Percentiles rank a stretch among this genome's conserved stretches.
Conservation (phyloP, 1,284 basidiomycete genomes). For the Moesziomyces sp. region DNA sequence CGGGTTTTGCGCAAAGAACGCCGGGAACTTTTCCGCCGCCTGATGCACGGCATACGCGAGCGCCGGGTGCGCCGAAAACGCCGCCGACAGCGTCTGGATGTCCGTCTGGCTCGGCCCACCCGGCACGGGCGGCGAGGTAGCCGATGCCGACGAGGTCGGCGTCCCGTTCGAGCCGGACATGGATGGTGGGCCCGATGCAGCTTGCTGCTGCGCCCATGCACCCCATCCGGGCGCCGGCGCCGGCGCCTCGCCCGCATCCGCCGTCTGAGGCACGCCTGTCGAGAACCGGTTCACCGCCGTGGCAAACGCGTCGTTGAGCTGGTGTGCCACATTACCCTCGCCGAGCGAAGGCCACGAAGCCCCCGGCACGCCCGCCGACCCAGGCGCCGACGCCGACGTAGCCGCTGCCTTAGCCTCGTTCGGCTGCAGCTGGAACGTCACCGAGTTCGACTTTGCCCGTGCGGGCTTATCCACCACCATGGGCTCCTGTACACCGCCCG, state of each 20-base stretch:
- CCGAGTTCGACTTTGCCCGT: slow-evolving; percentile 23
- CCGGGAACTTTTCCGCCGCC: slow-evolving; percentile 46
- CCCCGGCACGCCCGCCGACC: slow-evolving; percentile 9
- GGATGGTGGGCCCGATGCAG: slow-evolving; percentile 22
- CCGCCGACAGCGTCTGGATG: slow-evolving; percentile 33
- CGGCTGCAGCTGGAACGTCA: slow-evolving; percentile 27
- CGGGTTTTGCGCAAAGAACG: slow-evolving; percentile 45
- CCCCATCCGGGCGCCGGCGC: slow-evolving; percentile 10
- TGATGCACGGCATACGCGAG: slow-evolving; percentile 45
- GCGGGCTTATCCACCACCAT: slow-evolving; percentile 31
- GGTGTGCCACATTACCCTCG: slow-evolving; percentile 10
- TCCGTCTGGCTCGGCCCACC: slow-evolving; percentile 10
- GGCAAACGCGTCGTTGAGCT: slow-evolving; percentile 34
- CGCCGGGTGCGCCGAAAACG: slow-evolving; percentile 42
- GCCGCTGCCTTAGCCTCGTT: neutral
- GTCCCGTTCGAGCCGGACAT: slow-evolving; percentile 32
- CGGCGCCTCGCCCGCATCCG: slow-evolving; percentile 2
- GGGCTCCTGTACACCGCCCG: slow-evolving; percentile 4
- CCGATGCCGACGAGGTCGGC: slow-evolving; percentile 14
- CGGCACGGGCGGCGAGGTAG: slow-evolving; percentile 24
- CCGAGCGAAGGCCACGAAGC: slow-evolving; percentile 20
- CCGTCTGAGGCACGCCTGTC: slow-evolving; percentile 14
- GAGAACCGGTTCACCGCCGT: slow-evolving; percentile 24
- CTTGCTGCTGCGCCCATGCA: slow-evolving; percentile 3
- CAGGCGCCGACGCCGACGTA: slow-evolving; percentile 14